Percentiles rank a stretch among this genome's conserved stretches.
Evolutionary conservation across 768 basidiomycete species (phyloP).

Genomic region (Pholiota microspora): DNA sequence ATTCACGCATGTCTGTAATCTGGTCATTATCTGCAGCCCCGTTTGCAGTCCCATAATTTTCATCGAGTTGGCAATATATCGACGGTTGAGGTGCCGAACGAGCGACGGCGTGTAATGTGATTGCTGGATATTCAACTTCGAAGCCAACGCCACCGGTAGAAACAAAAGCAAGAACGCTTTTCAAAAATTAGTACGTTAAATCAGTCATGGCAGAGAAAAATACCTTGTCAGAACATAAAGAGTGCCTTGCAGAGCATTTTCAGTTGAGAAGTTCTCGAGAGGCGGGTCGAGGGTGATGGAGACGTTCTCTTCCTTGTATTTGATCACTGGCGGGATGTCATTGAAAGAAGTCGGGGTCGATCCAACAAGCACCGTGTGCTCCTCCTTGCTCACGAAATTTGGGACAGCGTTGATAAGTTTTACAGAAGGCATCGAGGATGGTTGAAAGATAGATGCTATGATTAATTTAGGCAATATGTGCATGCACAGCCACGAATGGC

Average conservation of each 20-base stretch:
- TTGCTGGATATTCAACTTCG: conserved; percentile 82
- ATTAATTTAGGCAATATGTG: no score
- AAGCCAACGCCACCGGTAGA: conserved; percentile 70
- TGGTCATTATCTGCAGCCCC: conserved; percentile 34
- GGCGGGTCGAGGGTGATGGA: conserved; percentile 68
- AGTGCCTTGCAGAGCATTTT: conserved; percentile 57
- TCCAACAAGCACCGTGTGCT: conserved; percentile 64
- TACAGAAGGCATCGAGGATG: conserved; percentile 34
- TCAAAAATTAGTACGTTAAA: conserved; percentile 6
- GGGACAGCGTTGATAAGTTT: conserved; percentile 36
- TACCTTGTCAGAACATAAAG: conserved; percentile 89
- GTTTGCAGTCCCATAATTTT: conserved; percentile 40
- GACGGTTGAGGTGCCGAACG: conserved; percentile 63
- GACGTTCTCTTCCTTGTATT: conserved; percentile 72
- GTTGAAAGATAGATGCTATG: no score
- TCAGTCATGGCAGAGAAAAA: neutral
- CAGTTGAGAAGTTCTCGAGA: conserved; percentile 52
- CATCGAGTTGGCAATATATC: conserved; percentile 94
- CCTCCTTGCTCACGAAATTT: conserved; percentile 47
- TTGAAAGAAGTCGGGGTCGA: conserved; percentile 84
- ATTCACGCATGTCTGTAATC: conserved; percentile 66
- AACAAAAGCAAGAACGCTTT: conserved; percentile 72
- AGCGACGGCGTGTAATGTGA: conserved; percentile 92
- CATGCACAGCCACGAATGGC: conserved; percentile 7
- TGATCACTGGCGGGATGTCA: conserved; percentile 81